Evolutionary conservation across 2,329 filamentous ascomycete species (phyloP).

Genomic region (Endoconidiophora laricicola): DNA sequence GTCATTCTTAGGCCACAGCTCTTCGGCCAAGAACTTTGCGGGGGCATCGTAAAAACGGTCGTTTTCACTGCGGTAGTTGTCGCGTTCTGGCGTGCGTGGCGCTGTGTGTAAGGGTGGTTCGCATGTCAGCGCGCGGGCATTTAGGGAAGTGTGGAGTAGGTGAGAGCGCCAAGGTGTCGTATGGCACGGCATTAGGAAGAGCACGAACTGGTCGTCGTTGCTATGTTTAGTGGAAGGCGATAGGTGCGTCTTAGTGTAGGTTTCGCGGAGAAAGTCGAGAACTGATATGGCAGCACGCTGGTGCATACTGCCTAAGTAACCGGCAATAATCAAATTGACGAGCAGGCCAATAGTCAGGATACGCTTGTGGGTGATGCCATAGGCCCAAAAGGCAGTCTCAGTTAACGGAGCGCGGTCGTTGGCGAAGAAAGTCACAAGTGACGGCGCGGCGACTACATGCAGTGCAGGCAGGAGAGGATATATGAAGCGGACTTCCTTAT

Average conservation of each 20-base stretch:
- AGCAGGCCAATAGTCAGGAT: conserved; percentile 42
- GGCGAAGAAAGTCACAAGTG: conserved; percentile 48
- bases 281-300: conserved; percentile 66
- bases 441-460: conserved; percentile 59
- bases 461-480: conserved; percentile 82
- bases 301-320: conserved; percentile 61
- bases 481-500: conserved; percentile 96
- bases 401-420: conserved; percentile 20
- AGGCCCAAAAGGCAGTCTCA: conserved; percentile 17
- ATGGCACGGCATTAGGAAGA: conserved; percentile 91
- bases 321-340: conserved; percentile 53
- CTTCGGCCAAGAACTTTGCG: conserved; percentile 34
- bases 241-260: conserved; percentile 46
- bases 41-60: conserved; percentile 70
- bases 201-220: conserved; percentile 32
- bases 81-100: conserved; percentile 43
- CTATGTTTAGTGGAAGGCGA: conserved; percentile 14
- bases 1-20: conserved; percentile 27
- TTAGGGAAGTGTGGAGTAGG: conserved; percentile 55
- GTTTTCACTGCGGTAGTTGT: conserved; percentile 68
- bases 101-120: conserved; percentile 63
- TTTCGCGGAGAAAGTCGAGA: conserved; percentile 54
- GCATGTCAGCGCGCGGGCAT: conserved; percentile 74
- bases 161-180: conserved; percentile 89
- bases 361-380: conserved; percentile 25